phyloP scores from a whole-genome alignment of 441 rosid genomes.

The Arabidopsis hybrid region DNA sequence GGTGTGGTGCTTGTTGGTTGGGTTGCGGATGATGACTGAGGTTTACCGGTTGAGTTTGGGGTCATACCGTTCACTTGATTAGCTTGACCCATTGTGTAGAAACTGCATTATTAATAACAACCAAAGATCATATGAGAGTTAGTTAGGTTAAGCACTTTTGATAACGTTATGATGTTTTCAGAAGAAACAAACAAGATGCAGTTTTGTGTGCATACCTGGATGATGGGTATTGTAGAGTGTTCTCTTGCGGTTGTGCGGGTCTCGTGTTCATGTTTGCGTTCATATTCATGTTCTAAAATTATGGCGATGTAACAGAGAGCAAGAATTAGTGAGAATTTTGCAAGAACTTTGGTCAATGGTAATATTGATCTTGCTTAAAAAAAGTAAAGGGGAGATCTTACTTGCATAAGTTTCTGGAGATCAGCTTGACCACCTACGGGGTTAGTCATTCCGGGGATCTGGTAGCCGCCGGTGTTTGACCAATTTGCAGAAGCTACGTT shows the following conservation, averaged over 20 bases:
- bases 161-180: background rate
- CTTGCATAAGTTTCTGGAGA: conserved; percentile 85
- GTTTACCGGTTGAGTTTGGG: conserved; percentile 51
- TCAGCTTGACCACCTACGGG: conserved; percentile 65
- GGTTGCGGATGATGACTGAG: conserved; percentile 63
- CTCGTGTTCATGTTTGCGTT: conserved; percentile 53
- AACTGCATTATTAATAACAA: conserved; percentile 52
- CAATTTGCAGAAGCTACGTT: conserved; percentile 63
- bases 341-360: conserved; percentile 31
- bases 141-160: background rate
- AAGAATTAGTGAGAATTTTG: conserved; percentile 33
- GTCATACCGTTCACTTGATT: conserved; percentile 54
- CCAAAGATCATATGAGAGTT: background rate
- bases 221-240: conserved; percentile 61
- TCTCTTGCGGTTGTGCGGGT: conserved; percentile 50
- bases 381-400: conserved; percentile 38
- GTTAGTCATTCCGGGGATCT: conserved; percentile 77
- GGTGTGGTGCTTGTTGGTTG: conserved; percentile 51
- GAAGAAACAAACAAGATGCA: conserved; percentile 6
- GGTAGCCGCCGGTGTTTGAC: conserved; percentile 64
- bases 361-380: conserved; percentile 16
- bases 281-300: conserved; percentile 57
- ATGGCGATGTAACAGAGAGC: conserved; percentile 27
- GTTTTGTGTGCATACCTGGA: conserved; percentile 59
- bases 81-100: conserved; percentile 56